Base-by-base conservation (phyloP, 2,329 filamentous ascomycete species). In the Scorias spongiosa region DNA sequence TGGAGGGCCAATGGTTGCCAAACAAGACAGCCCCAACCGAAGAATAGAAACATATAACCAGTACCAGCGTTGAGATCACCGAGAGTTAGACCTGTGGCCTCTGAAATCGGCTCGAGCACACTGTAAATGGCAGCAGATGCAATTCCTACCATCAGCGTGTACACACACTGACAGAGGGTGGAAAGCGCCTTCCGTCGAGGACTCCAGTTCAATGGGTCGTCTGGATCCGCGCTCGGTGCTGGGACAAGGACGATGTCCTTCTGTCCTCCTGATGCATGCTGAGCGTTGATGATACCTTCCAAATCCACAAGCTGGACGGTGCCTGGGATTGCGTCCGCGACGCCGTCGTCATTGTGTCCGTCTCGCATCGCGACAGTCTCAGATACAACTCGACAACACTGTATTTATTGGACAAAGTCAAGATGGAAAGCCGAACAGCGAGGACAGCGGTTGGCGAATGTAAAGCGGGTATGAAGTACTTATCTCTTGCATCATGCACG, bases 1-100 rank as follows among this genome's bases (percentile, higher is more conserved):
- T 67, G 66, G 14, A 74, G 53, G 0, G 71, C 71, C 28, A 75
- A 52, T 2, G 72, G 70, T 49, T 74, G 71, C 66, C 67, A 72
- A 37, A 75, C 57, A 2, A 74, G 54, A 48, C 66, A 65, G 0
- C 68, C 69, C 69, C 48, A 46, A 18, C 37, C 17, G 9, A 43
- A 34, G 14, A 41, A 42, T 32, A 74, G 52, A 49, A 74, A 73
- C 68, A 72, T 70, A 42, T 68, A 65, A 2, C 71, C 71, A 10
- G 66, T 72, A 7, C 70, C 71, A 41, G 65, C 60, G 46, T 70
- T 70, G 14, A 74, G 53, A 30, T 66, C 60, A 3, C 55, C 57
- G 1, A 70, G 52, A 0, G 64, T 65, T 30, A 74, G 56, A 3
- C 64, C 67, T 1, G 67, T 69, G n/a, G 67, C 66, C 39, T 62